Evolutionary conservation across 345 rosid species (phyloP).

Genomic region (Carallia pectinifolia): DNA sequence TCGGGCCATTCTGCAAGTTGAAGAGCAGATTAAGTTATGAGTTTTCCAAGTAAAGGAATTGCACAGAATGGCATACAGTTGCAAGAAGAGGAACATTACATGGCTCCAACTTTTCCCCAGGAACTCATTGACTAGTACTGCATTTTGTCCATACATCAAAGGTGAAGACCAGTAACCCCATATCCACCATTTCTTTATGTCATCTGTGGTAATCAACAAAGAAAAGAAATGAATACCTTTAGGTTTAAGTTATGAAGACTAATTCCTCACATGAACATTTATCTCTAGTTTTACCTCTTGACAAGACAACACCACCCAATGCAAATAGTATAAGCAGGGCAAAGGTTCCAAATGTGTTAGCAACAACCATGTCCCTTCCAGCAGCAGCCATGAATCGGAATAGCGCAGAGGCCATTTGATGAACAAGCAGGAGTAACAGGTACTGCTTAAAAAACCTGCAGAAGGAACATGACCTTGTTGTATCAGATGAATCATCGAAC

Average conservation of each 20-base stretch:
- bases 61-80: background rate
- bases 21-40: background rate
- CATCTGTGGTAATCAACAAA: slow-evolving; percentile 33
- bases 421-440: slow-evolving; percentile 40
- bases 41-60: background rate
- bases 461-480: background rate
- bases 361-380: slow-evolving; percentile 56
- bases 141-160: slow-evolving; percentile 74
- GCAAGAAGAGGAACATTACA: slow-evolving; percentile 19
- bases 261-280: background rate
- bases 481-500: background rate
- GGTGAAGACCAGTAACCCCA: slow-evolving; percentile 87
- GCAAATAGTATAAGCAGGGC: slow-evolving; percentile 47
- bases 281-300: slow-evolving; percentile 39
- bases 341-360: slow-evolving; percentile 59
- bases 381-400: slow-evolving; percentile 50
- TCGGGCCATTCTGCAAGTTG: slow-evolving; percentile 17
- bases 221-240: background rate
- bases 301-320: slow-evolving; percentile 57
- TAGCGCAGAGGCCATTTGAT: slow-evolving; percentile 61
- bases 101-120: slow-evolving; percentile 60
- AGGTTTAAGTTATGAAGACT: background rate
- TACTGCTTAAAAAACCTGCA: slow-evolving; percentile 61
- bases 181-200: slow-evolving; percentile 78
- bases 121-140: slow-evolving; percentile 62